A percentile compares a stretch with the other conserved stretches of the same genome.
Conservation (phyloP, 306 rosid genomes). For the Dryas alaskensis region DNA sequence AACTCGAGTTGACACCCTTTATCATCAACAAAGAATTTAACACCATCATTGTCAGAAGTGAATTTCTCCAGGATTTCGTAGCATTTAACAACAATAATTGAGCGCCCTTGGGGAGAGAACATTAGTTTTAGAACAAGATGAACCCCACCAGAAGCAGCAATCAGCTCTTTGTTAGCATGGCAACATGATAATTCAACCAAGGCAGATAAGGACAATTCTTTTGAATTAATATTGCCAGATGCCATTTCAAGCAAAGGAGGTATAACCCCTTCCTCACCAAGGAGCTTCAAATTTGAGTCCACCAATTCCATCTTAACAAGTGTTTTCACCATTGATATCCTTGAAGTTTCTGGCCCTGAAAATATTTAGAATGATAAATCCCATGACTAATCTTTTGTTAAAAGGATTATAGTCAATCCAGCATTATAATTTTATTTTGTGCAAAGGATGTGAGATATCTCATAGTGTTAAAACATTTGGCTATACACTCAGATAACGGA, state of each 20-base stretch:
- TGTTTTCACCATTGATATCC: conserved; percentile 53
- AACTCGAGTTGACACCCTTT: conserved; percentile 63
- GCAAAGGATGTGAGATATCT: background rate
- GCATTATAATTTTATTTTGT: background rate
- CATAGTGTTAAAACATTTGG: background rate
- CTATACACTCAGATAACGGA: background rate
- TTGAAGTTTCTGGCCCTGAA: conserved; percentile 66
- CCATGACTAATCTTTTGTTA: background rate
- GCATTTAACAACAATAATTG: conserved; percentile 47
- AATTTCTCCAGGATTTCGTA: conserved; percentile 73
- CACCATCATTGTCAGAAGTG: conserved; percentile 47
- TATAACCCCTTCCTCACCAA: conserved; percentile 74
- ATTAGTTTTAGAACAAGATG: conserved; percentile 48
- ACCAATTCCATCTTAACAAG: conserved; percentile 49
- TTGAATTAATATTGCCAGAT: conserved; percentile 45
- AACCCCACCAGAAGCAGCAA: conserved; percentile 65
- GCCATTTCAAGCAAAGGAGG: conserved; percentile 70
- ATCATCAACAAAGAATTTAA: conserved; percentile 55
- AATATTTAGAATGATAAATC: conserved; percentile 31
- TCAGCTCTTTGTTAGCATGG: conserved; percentile 51
- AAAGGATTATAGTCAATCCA: background rate
- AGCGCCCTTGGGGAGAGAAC: conserved; percentile 38
- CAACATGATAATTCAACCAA: conserved; percentile 55
- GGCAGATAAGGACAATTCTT: conserved; percentile 53
- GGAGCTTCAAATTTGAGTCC: conserved; percentile 49